Evolutionary conservation across 2,329 filamentous ascomycete genomes (phyloP).

Genomic region (Fragosphaeria purpurea): DNA sequence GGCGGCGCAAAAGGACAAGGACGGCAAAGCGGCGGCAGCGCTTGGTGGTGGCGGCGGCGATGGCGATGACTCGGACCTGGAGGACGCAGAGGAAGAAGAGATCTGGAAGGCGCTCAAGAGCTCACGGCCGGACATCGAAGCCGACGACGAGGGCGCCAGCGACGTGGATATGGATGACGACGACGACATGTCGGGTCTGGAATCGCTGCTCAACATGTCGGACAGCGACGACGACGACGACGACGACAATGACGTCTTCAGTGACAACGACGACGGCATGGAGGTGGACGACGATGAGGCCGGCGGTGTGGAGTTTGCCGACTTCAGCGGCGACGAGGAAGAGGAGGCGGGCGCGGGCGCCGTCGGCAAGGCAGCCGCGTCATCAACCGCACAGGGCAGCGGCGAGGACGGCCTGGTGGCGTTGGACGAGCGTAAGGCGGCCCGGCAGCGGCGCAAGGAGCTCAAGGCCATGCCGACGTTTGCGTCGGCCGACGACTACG

Average conservation of each 20-base stretch:
- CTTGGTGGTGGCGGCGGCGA: conserved; percentile 36
- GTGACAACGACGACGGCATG: conserved; percentile 21
- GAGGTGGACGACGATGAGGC: conserved; percentile 29
- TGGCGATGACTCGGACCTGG: conserved; percentile 41
- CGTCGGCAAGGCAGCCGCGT: conserved; percentile 16
- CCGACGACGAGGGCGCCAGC: conserved; percentile 35
- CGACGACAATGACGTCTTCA: conserved; percentile 24
- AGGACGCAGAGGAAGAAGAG: conserved; percentile 26
- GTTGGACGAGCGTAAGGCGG: conserved; percentile 25
- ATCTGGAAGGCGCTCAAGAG: conserved; percentile 26
- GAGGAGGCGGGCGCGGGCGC: conserved; percentile 30
- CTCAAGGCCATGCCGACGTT: conserved; percentile 86
- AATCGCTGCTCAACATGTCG: conserved; percentile 19
- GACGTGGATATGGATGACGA: conserved; percentile 38
- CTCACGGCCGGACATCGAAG: conserved; percentile 28
- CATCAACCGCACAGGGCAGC: too few species aligned
- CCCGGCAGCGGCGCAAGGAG: conserved; percentile 63
- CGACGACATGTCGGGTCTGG: conserved; percentile 18
- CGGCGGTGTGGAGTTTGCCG: conserved; percentile 25
- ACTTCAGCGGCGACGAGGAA: conserved; percentile 30
- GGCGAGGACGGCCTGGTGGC: conserved; percentile 22
- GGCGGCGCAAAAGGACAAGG: conserved; percentile 35
- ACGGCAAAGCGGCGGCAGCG: conserved; percentile 65
- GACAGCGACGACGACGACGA: conserved; percentile 29
- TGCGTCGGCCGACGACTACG: conserved; percentile 89